Conservation (phyloP, 2,329 filamentous ascomycete species). For the Fusarium ambrosium region DNA sequence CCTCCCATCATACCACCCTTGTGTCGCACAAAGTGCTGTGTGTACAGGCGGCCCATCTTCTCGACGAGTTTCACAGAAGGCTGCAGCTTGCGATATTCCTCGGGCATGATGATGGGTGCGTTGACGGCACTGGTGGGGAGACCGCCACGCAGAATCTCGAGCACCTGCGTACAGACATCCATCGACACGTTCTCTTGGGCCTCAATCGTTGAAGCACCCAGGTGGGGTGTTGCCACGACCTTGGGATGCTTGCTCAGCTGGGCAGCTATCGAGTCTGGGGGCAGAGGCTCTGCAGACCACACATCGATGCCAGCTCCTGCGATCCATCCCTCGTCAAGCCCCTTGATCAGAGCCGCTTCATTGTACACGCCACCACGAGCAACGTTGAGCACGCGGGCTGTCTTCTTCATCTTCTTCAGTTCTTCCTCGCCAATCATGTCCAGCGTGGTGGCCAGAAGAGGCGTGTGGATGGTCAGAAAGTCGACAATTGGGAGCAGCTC, state of each 20-base stretch:
- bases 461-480: conserved; percentile 86
- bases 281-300: conserved; percentile 80
- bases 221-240: conserved; percentile 83
- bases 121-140: conserved; percentile 84
- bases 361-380: conserved; percentile 86
- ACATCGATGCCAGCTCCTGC: conserved; percentile 85
- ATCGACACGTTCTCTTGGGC: conserved; percentile 88
- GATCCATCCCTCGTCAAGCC: conserved; percentile 78
- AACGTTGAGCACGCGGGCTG: conserved; percentile 82
- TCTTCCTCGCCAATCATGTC: conserved; percentile 79
- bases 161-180: conserved; percentile 85
- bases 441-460: conserved; percentile 81
- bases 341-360: conserved; percentile 78
- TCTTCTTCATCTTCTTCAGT: conserved; percentile 78
- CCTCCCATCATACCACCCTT: conserved; percentile 66
- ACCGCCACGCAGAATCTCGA: conserved; percentile 78
- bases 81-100: conserved; percentile 83
- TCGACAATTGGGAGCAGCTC: conserved; percentile 76
- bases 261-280: conserved; percentile 66
- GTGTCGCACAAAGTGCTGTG: conserved; percentile 74
- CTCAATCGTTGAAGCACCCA: conserved; percentile 84
- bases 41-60: conserved; percentile 84
- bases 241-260: conserved; percentile 76
- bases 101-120: conserved; percentile 83
- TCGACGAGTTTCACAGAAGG: conserved; percentile 83